These are phyloP conservation scores for Chrysochromulina tobinii DNA, from an alignment of 78 protist species.

Conservation along the genomic window DNA sequence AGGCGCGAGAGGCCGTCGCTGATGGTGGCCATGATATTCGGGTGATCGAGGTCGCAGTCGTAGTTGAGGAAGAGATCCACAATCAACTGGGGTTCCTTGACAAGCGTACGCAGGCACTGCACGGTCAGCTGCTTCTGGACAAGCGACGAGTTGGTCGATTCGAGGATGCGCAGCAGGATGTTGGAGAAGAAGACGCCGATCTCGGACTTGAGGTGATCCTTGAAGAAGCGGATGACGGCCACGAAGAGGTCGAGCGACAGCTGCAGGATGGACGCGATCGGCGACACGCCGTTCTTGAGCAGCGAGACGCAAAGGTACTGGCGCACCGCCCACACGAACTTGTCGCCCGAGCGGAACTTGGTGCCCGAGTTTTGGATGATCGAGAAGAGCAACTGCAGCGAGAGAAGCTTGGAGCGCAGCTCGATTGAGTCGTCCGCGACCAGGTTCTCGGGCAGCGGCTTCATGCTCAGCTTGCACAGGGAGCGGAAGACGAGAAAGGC, in stretches of 20 bases:
- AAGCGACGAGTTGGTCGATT: conserved; percentile 65
- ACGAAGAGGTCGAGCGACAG: conserved; percentile 72
- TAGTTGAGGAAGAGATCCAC: conserved; percentile 92
- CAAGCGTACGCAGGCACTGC: neutral
- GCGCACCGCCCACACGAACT: conserved; percentile 68
- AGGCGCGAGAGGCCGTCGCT: conserved; percentile 62
- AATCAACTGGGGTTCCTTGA: conserved; percentile 71
- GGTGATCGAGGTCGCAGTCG: conserved; percentile 88
- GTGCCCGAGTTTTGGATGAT: conserved; percentile 58
- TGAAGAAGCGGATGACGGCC: conserved; percentile 60
- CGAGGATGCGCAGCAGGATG: conserved; percentile 84
- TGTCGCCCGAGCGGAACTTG: conserved; percentile 54
- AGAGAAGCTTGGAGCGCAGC: conserved; percentile 50
- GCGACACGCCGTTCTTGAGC: conserved; percentile 69
- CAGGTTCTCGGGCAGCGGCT: conserved; percentile 42
- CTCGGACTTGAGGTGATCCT: conserved; percentile 75
- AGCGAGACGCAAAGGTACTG: conserved; percentile 74
- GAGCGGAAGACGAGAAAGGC: conserved; percentile 67
- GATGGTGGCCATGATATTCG: conserved; percentile 80
- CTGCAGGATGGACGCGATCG: conserved; percentile 56
- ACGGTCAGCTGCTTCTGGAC: conserved; percentile 89
- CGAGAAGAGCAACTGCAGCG: conserved; percentile 59
- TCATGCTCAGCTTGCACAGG: conserved; percentile 67
- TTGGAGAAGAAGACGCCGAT: conserved; percentile 86
- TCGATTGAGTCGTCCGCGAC: conserved; percentile 32